phyloP scores from a whole-genome alignment of 768 basidiomycete genomes.

The Phaeolepiota aurea region DNA sequence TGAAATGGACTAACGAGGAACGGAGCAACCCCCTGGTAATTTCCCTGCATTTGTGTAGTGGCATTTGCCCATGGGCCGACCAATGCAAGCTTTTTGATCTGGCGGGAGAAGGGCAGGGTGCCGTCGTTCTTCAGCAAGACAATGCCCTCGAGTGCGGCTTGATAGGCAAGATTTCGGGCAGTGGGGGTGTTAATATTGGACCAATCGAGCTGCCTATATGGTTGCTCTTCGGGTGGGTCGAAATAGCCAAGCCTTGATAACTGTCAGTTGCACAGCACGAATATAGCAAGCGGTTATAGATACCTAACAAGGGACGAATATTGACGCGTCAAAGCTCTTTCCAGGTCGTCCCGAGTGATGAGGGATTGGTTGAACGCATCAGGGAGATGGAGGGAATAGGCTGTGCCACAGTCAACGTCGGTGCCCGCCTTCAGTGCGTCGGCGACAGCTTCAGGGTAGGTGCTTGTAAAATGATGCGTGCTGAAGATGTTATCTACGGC shows the following conservation, averaged over 20 bases:
- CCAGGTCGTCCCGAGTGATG: conserved; percentile 34
- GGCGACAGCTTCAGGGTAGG: conserved; percentile 38
- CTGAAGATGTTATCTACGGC: conserved; percentile 42
- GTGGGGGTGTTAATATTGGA: conserved; percentile 36
- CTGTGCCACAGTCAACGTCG: conserved; percentile 46
- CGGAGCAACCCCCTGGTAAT: conserved; percentile 46
- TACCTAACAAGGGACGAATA: conserved; percentile 49
- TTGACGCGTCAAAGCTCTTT: conserved; percentile 32
- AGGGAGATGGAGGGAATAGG: conserved; percentile 35
- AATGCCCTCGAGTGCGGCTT: conserved; percentile 44
- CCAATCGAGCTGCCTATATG: conserved; percentile 42
- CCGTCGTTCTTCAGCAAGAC: conserved; percentile 60
- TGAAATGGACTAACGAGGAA: conserved; percentile 47
- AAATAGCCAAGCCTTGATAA: conserved; percentile 45
- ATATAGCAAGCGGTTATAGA: conserved; percentile 5
- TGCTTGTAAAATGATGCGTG: conserved; percentile 38
- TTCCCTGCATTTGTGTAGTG: conserved; percentile 49
- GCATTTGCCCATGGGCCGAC: conserved; percentile 55
- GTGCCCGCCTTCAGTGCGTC: conserved; percentile 44
- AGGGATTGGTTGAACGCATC: conserved; percentile 40
- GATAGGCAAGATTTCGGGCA: conserved; percentile 40
- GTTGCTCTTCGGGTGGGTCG: conserved; percentile 39
- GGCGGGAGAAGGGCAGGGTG: conserved; percentile 39
- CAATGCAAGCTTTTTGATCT: conserved; percentile 41
- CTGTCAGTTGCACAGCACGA: background rate